Evolutionary conservation across 1,284 basidiomycete species (phyloP).

Genomic region (Cryptococcus maquisensis): DNA sequence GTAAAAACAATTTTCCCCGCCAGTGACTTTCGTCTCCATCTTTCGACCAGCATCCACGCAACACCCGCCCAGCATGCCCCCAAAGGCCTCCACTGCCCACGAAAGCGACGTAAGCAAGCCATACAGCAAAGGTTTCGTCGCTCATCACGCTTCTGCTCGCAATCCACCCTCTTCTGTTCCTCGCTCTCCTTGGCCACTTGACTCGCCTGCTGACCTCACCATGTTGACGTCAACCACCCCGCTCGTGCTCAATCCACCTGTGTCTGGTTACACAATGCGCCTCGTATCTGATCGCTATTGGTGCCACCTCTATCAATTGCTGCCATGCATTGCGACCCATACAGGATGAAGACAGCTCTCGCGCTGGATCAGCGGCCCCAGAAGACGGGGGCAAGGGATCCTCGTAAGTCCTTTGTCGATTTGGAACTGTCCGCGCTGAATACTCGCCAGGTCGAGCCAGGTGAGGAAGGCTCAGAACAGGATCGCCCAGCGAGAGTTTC

Average conservation of each 20-base stretch:
- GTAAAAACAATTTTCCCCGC: no score
- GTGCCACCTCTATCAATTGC: neutral
- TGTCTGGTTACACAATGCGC: neutral
- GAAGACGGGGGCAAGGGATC: slow-evolving; percentile 4
- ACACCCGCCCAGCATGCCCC: no score
- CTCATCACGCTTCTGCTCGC: neutral
- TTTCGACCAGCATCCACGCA: no score
- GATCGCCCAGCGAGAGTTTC: slow-evolving; percentile 87
- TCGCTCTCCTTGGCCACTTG: no score
- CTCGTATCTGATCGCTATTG: neutral
- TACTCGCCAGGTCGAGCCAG: slow-evolving; percentile 20
- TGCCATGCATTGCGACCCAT: neutral
- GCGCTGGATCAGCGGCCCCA: slow-evolving; percentile 1
- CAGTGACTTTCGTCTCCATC: no score
- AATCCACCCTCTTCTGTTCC: no score
- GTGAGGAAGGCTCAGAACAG: slow-evolving; percentile 64
- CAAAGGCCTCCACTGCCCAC: no score
- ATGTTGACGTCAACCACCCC: neutral
- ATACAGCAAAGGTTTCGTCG: neutral
- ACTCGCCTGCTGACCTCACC: slow-evolving; percentile 2
- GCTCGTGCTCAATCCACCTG: no score
- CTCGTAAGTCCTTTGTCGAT: slow-evolving; percentile 2
- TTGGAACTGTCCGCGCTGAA: neutral
- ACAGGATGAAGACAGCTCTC: slow-evolving; percentile 4
- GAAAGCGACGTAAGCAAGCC: no score